Conservation (phyloP, 768 basidiomycete species). For the Mycena capillaripes region DNA sequence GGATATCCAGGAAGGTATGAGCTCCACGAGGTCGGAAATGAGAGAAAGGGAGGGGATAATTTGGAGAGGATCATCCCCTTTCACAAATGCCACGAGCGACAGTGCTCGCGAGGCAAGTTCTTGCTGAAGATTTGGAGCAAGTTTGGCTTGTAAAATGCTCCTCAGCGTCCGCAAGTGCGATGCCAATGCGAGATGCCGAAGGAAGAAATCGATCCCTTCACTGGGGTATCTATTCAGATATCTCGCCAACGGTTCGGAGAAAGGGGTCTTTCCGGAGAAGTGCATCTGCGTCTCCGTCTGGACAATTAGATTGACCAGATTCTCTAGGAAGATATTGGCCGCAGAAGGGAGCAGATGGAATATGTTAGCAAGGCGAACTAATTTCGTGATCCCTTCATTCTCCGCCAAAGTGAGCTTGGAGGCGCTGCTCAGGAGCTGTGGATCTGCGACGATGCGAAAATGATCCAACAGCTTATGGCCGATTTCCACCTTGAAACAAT, state of each 20-base stretch:
- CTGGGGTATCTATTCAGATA: constrained; percentile 92
- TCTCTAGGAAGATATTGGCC: constrained; percentile 92
- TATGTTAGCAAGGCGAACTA: constrained; percentile 96
- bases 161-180: constrained; percentile 87
- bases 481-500: constrained; percentile 99
- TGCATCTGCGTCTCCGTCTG: constrained; percentile 94
- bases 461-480: constrained; percentile 98
- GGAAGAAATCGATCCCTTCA: constrained; percentile 89
- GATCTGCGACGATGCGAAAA: constrained; percentile 92
- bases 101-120: constrained; percentile 76
- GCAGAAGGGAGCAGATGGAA: constrained; percentile 96
- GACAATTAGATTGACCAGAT: constrained; percentile 89
- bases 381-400: constrained; percentile 92
- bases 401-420: constrained; percentile 86
- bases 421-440: constrained; percentile 84
- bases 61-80: constrained; percentile 61
- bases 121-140: constrained; percentile 82
- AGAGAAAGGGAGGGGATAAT: constrained; percentile 82
- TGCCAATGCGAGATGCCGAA: constrained; percentile 82
- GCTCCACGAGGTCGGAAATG: constrained; percentile 79
- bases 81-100: constrained; percentile 66
- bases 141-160: constrained; percentile 82
- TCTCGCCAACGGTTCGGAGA: constrained; percentile 92
- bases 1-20: constrained; percentile 79
- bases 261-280: constrained; percentile 90